phyloP scores from a whole-genome alignment of 257 asterid genomes.

The Sherardia arvensis region DNA sequence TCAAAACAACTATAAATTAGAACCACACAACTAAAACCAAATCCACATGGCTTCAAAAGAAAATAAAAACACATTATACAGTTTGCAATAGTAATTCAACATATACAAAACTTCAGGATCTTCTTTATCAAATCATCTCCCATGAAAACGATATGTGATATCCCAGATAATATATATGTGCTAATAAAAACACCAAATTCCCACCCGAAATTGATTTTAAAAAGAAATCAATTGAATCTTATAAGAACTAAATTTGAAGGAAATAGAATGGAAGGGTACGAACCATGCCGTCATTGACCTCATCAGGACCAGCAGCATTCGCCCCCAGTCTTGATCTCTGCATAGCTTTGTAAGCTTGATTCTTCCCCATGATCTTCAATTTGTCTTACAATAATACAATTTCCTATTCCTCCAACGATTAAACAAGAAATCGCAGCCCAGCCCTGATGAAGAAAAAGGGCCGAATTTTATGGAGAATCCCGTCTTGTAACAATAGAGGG shows the following conservation, averaged over 20 bases:
- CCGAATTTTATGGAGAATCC: not conserved
- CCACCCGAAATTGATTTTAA: not conserved
- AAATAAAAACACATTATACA: not conserved
- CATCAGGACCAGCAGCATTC: not conserved
- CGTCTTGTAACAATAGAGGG: not conserved
- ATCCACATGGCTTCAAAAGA: not conserved
- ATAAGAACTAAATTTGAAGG: not conserved
- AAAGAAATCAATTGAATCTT: not conserved
- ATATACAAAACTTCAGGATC: not conserved
- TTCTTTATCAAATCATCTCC: not conserved
- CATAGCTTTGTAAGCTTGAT: constrained; percentile 3
- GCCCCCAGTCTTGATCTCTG: constrained; percentile 1
- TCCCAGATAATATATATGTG: not conserved
- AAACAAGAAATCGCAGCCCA: not conserved
- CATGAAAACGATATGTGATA: not conserved
- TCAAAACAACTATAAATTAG: not conserved
- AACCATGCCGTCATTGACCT: constrained; percentile 5
- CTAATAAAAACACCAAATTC: not conserved
- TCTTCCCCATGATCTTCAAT: constrained; percentile 1
- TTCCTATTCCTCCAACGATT: not conserved
- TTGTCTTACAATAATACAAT: not conserved
- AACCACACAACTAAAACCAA: not conserved
- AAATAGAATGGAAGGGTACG: constrained; percentile 1
- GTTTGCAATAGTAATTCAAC: not conserved
- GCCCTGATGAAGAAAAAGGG: not conserved